A percentile compares a stretch with the other conserved stretches of the same genome.
Conservation (phyloP, 768 basidiomycete genomes). For the Mrakia frigida region DNA sequence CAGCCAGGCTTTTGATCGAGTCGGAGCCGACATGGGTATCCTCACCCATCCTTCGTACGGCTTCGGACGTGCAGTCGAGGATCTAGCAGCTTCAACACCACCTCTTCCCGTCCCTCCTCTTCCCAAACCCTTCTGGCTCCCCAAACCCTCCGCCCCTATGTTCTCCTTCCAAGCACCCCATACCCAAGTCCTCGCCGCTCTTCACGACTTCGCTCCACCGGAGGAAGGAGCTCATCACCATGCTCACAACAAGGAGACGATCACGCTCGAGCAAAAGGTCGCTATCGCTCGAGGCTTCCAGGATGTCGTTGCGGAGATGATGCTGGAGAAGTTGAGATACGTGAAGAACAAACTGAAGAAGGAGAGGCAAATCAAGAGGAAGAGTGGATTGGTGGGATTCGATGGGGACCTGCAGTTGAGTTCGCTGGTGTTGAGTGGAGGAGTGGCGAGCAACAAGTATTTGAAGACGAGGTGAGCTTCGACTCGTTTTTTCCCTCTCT, state of each 20-base stretch:
- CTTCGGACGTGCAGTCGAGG: constrained; percentile 75
- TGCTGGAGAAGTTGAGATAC: constrained; percentile 66
- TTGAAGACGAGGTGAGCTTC: constrained; percentile 58
- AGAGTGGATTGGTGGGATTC: constrained; percentile 4
- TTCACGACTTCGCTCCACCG: background rate
- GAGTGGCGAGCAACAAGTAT: constrained; percentile 80
- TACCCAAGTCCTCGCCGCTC: background rate
- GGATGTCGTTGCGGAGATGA: constrained; percentile 61
- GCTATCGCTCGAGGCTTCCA: constrained; percentile 69
- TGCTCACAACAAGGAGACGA: background rate
- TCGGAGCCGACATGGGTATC: background rate
- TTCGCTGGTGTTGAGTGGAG: constrained; percentile 78
- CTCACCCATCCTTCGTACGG: constrained; percentile 45
- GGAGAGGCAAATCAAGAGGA: constrained; percentile 33
- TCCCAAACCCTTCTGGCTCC: background rate
- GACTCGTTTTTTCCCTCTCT: background rate
- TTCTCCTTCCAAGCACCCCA: background rate
- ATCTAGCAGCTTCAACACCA: constrained; percentile 48
- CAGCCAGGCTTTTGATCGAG: constrained; percentile 16
- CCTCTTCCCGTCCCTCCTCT: constrained; percentile 14
- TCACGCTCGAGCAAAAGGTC: background rate
- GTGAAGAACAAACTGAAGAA: constrained; percentile 50
- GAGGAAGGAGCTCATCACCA: background rate
- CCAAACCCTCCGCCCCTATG: background rate
- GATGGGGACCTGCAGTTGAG: constrained; percentile 45